Evolutionary conservation across 1,139 yeast species (phyloP).

Genomic region (Candida sp.): DNA sequence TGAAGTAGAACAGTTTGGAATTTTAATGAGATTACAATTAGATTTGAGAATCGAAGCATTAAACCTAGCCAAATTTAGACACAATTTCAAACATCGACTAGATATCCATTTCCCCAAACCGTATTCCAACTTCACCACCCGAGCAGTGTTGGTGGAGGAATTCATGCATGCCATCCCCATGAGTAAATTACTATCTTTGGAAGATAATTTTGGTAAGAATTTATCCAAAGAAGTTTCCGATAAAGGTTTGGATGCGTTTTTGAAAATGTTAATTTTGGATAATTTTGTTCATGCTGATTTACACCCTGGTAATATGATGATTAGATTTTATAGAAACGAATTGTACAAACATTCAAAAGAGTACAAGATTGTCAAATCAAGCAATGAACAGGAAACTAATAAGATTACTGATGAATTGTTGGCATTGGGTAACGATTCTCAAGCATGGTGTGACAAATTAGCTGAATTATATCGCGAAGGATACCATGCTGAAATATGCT

Average conservation of each 20-base stretch:
- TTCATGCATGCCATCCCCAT: constrained; percentile 80
- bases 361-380: constrained; percentile 43
- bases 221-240: constrained; percentile 78
- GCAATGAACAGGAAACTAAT: constrained; percentile 46
- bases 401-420: constrained; percentile 46
- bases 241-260: constrained; percentile 84
- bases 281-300: constrained; percentile 95
- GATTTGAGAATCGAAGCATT: constrained; percentile 88
- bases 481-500: constrained; percentile 83
- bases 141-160: constrained; percentile 83
- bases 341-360: constrained; percentile 42
- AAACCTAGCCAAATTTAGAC: constrained; percentile 67
- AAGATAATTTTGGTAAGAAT: constrained; percentile 44
- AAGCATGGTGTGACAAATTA: constrained; percentile 51
- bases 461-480: constrained; percentile 53
- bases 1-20: constrained; percentile 85
- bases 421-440: constrained; percentile 30
- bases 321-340: constrained; percentile 63
- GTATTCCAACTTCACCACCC: constrained; percentile 58
- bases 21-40: constrained; percentile 83
- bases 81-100: constrained; percentile 53
- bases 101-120: constrained; percentile 86
- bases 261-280: constrained; percentile 88
- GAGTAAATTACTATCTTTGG: constrained; percentile 53
- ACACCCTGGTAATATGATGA: constrained; percentile 94